Base-by-base conservation (phyloP, 2,329 filamentous ascomycete genomes). In the Talaromyces atroroseus region DNA sequence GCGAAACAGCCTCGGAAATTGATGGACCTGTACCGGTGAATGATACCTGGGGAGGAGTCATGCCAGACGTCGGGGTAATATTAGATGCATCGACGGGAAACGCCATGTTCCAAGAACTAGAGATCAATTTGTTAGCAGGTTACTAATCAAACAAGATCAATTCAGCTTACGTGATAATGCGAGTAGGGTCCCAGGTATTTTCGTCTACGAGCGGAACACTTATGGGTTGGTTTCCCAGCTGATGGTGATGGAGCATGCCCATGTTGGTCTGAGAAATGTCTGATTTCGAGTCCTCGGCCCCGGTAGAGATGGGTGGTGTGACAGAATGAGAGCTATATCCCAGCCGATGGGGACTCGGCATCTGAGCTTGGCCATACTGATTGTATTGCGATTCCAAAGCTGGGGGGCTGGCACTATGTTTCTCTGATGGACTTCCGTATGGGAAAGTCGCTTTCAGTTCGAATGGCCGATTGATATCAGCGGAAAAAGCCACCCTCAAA, bases 51-150 rank as follows among this genome's bases (percentile, higher is more conserved):
- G 75, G 71, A 14, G 69, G 76, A 60, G 71, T 36, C 3, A 36
- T 36, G 14, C 32, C 16, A 16, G 32, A 36, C 14, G 32, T 72
- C 48, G 72, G 59, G 65, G 74, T 72, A 54, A 70, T 54, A 53
- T 64, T 66, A 11, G 74, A 72, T 63, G 76, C 74, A 58, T 83
- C 84, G 72, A 86, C 89, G 78, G 90, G 89, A 76, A 96, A 97
- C 62, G 92, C 92, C 68, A 88, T 86, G 73, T 95, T 92, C 92
- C 92, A 97, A 78, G 96, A 90, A 72, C 92, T 95, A 60, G 8
- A 50, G 10, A 50, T 10, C 24, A 52, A 12, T 8, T 26, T 38
- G 59, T 77, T 63, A 73, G 64, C 54, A 52, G 57, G 65, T 59
- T 21, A 7, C 23, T 3, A 47, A 50, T 21, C 24, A 20, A 12